Evolutionary conservation across 1,284 basidiomycete genomes (phyloP), one percentile per base, ranked within the genome.

Genomic region (Tausonia pullulans): DNA sequence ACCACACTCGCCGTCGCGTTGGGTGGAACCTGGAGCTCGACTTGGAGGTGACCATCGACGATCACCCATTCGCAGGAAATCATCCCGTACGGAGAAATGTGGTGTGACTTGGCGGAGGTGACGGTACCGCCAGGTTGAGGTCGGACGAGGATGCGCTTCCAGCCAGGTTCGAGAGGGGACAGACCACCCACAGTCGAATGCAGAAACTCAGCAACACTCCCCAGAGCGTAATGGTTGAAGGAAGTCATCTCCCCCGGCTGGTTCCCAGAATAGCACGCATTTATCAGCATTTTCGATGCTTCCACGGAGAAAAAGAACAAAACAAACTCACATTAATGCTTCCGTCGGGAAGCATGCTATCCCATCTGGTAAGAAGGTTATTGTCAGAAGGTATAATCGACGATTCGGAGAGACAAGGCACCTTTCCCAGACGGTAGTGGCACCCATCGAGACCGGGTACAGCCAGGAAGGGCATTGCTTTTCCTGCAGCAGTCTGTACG

Each of bases 181-280:
- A 76, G 64, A 45, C 75, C 75, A 11, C 71, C 75, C 16, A 75
- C 67, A 14, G 58, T 64, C 5, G 39, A 16, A 66, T 76, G 72
- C 67, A 76, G 63, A 66, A 74, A 75, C 2, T 62, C 48, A 0
- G 72, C 73, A 13, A 74, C 73, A 5, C 71, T 60, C 3, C 75
- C 75, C 8, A 76, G 67, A 3, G 75, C 74, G 65, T 74, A 76
- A 58, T 76, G 75, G 65, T 76, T 76, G 68, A 76, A 74, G 0
- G 68, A 70, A 0, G 75, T 76, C 75, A 76, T 76, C 57, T 74
- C 69, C n/a, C 73, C 72, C 9, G 46, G 41, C 2, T 58, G 46
- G 56, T 67, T n/a, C n/a, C n/a, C n/a, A n/a, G n/a, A n/a, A n/a
- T n/a, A n/a, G n/a, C n/a, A n/a, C n/a, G n/a, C n/a, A n/a, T n/a